Evolutionary conservation across 2,329 filamentous ascomycete genomes (phyloP).

Genomic region (Exophiala mesophila): DNA sequence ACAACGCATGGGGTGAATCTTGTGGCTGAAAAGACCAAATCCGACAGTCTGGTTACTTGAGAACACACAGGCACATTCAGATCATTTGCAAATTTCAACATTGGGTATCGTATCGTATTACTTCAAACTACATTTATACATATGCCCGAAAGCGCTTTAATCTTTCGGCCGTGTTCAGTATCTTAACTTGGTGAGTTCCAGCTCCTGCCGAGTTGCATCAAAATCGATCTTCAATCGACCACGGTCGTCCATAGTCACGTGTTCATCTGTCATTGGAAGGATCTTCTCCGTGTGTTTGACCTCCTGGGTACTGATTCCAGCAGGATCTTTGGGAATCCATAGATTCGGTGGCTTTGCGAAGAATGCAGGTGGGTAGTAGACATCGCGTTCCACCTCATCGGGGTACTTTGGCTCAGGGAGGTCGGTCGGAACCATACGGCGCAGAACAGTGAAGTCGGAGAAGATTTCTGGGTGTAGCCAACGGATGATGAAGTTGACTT

Average conservation of each 20-base stretch:
- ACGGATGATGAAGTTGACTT: conserved; percentile 37
- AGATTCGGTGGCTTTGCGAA: conserved; percentile 58
- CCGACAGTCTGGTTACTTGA: no score
- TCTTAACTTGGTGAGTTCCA: conserved; percentile 15
- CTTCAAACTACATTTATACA: no score
- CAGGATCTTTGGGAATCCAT: conserved; percentile 74
- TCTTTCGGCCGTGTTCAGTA: no score
- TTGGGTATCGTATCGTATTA: no score
- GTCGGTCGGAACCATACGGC: conserved; percentile 19
- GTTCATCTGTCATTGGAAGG: conserved; percentile 18
- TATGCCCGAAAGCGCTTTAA: no score
- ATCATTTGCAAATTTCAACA: no score
- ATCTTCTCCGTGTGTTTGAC: conserved; percentile 54
- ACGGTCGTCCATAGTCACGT: conserved; percentile 17
- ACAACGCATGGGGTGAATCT: no score
- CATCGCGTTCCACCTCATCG: conserved; percentile 56
- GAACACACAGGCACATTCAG: no score
- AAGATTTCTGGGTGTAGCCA: conserved; percentile 23
- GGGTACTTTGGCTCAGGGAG: conserved; percentile 52
- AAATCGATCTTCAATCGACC: conserved; percentile 16
- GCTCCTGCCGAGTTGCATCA: conserved; percentile 10
- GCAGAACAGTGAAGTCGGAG: conserved; percentile 17
- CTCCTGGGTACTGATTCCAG: conserved; percentile 71
- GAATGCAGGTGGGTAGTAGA: conserved; percentile 69
- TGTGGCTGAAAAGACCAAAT: no score